Conservation (phyloP, 306 rosid genomes). For the Glycyrrhiza uralensis region DNA sequence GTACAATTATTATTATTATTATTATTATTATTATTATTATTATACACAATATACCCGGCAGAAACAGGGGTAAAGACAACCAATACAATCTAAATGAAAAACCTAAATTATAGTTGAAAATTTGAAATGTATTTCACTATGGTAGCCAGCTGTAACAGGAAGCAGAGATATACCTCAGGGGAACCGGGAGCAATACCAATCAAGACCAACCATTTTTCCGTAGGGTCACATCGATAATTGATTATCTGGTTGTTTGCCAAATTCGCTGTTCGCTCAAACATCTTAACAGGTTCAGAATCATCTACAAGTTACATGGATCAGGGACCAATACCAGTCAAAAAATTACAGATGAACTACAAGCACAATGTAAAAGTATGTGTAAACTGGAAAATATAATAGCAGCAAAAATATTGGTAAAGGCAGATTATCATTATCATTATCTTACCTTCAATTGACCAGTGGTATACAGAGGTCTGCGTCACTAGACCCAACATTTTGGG, state of each 20-base stretch:
- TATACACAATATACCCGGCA: neutral
- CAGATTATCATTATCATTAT: neutral
- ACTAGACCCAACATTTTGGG: slow-evolving; percentile 89
- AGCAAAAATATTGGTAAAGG: neutral
- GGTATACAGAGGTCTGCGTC: slow-evolving; percentile 87
- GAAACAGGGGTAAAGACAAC: neutral
- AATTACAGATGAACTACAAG: slow-evolving; percentile 3
- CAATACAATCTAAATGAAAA: neutral
- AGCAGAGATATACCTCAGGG: slow-evolving; percentile 68
- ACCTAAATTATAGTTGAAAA: neutral
- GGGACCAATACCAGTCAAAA: slow-evolving; percentile 27
- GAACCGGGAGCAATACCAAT: slow-evolving; percentile 99
- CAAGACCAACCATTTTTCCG: slow-evolving; percentile 99
- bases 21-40: too few relatives aligned
- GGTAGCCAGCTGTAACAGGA: slow-evolving; percentile 11
- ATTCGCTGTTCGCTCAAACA: slow-evolving; percentile 96
- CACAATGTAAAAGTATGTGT: slow-evolving; percentile 5
- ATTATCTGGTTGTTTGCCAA: slow-evolving; percentile 90
- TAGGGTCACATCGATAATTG: slow-evolving; percentile 92
- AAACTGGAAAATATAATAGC: neutral
- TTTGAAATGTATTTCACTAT: slow-evolving; percentile 7
- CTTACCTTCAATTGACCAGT: slow-evolving; percentile 96
- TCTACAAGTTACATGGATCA: slow-evolving; percentile 48
- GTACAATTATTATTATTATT: too few relatives aligned
- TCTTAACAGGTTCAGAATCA: slow-evolving; percentile 89